Evolutionary conservation across 2,329 filamentous ascomycete species (phyloP), one percentile per base, ranked within the genome.

Genomic region (Alternaria incomplexa): DNA sequence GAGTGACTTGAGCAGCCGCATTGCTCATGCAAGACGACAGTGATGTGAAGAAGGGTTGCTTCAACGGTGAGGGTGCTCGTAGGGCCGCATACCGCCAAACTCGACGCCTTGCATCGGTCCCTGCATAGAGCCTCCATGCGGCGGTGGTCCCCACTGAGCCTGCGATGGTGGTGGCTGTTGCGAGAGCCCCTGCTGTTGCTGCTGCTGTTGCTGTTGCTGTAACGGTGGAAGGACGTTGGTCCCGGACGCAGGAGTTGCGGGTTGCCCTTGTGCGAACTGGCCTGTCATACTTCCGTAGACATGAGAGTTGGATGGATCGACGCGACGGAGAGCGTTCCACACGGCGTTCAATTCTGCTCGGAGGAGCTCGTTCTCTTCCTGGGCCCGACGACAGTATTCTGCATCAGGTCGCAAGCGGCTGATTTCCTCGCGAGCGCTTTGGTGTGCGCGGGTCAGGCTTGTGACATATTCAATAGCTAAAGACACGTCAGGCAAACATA

Each of bases 381-480:
- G 80, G 8, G 79, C 73, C 22, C 82, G 81, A 25, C 81, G 79
- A n/a, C 71, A 74, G 55, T 79, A 81, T 13, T 84, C 81, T 6
- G 79, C 74, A 22, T 85, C 82, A 15, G 80, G 78, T 32, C 83
- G 81, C 56, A 85, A 66, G 17, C 81, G 79, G 30, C 77, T 72
- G 23, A 81, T 73, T 59, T 84, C 82, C 5, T 70, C 65, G 23
- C 77, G 74, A 17, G 80, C 71, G n/a, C 68, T 70, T n/a, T 81
- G 77, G 56, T 84, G 73, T 71, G 73, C 74, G 69, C 65, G 77
- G 64, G 71, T 81, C 63, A 73, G 72, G 66, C 62, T 79, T 56
- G 80, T 81, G 66, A 85, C 85, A 65, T 85, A 82, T 36, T 85
- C 84, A 63, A 85, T 85, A 7, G 83, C 83, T 85, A 56, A 9